A percentile compares a stretch with the other conserved stretches of the same genome.
Evolutionary conservation across 192 early-diverging fungal species (phyloP).

Genomic region (Coemansia sp.): DNA sequence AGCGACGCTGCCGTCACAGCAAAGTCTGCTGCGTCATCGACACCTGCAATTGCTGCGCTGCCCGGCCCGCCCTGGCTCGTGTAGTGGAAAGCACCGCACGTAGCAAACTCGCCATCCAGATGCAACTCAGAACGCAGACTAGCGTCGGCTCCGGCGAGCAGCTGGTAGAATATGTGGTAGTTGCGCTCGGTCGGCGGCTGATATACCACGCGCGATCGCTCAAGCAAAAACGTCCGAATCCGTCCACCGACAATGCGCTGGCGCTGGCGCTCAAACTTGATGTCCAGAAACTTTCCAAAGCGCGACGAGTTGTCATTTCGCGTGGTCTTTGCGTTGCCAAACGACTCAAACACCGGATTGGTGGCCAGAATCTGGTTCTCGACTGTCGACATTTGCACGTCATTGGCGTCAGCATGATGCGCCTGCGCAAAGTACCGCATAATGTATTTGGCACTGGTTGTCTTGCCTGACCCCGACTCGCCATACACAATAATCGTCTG

Average conservation of each 20-base stretch:
- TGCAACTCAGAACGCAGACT: slow-evolving; percentile 74
- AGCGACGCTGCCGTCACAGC: slow-evolving; percentile 72
- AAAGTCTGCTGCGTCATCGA: slow-evolving; percentile 65
- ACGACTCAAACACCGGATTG: slow-evolving; percentile 80
- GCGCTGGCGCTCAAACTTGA: slow-evolving; percentile 80
- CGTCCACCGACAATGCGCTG: slow-evolving; percentile 83
- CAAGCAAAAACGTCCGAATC: slow-evolving; percentile 82
- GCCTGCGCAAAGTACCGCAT: slow-evolving; percentile 95
- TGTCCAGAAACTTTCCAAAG: slow-evolving; percentile 80
- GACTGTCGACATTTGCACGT: slow-evolving; percentile 46
- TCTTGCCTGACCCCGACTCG: slow-evolving; percentile 97
- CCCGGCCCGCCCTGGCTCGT: slow-evolving; percentile 53
- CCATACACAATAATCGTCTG: slow-evolving; percentile 98
- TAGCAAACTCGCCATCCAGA: slow-evolving; percentile 64
- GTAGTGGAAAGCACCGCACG: slow-evolving; percentile 56
- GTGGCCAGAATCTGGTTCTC: slow-evolving; percentile 67
- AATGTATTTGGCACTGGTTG: slow-evolving; percentile 93
- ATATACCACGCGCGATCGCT: slow-evolving; percentile 78
- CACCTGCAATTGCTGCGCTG: slow-evolving; percentile 46
- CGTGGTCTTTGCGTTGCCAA: slow-evolving; percentile 82
- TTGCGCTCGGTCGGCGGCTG: slow-evolving; percentile 71
- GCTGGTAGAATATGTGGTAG: slow-evolving; percentile 97
- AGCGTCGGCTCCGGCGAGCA: slow-evolving; percentile 74
- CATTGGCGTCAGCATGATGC: slow-evolving; percentile 63
- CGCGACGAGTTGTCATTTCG: slow-evolving; percentile 83